phyloP scores from a whole-genome alignment of 2,329 filamentous ascomycete genomes.

The Helotiales sp. region DNA sequence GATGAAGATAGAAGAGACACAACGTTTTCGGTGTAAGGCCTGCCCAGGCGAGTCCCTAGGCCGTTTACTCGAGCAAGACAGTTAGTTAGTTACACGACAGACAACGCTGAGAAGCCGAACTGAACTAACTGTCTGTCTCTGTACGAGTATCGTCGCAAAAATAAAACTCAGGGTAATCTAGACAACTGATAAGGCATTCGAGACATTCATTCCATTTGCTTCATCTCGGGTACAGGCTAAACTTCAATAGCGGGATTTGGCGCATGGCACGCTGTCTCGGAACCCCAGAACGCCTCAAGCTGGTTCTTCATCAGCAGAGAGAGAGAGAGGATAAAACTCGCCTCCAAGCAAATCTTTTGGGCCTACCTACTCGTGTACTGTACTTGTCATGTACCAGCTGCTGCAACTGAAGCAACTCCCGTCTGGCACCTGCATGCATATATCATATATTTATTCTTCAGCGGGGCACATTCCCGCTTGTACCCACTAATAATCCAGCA shows the following conservation, averaged over 20 bases:
- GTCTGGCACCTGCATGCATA: neutral
- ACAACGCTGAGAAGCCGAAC: neutral
- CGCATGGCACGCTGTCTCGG: conserved; percentile 1
- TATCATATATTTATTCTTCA: too few species aligned
- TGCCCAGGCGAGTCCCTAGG: neutral
- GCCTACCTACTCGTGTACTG: neutral
- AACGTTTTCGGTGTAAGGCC: too few species aligned
- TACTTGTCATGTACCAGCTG: too few species aligned
- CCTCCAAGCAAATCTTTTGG: neutral
- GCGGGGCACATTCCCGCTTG: neutral
- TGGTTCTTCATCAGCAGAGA: neutral
- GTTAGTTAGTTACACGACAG: neutral
- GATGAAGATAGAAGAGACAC: neutral
- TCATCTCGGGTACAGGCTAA: too few species aligned
- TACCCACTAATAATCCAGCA: neutral
- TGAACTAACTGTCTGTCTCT: neutral
- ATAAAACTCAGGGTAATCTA: neutral
- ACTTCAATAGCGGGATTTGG: neutral
- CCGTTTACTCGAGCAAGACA: neutral
- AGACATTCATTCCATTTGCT: neutral
- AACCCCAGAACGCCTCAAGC: neutral
- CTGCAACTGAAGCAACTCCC: neutral
- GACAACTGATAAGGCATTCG: neutral
- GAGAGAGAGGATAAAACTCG: neutral
- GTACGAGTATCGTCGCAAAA: neutral